These are phyloP conservation scores for Ceratocystis ficicola DNA, from an alignment of 2,329 filamentous ascomycete species.

Conservation along the genomic window DNA sequence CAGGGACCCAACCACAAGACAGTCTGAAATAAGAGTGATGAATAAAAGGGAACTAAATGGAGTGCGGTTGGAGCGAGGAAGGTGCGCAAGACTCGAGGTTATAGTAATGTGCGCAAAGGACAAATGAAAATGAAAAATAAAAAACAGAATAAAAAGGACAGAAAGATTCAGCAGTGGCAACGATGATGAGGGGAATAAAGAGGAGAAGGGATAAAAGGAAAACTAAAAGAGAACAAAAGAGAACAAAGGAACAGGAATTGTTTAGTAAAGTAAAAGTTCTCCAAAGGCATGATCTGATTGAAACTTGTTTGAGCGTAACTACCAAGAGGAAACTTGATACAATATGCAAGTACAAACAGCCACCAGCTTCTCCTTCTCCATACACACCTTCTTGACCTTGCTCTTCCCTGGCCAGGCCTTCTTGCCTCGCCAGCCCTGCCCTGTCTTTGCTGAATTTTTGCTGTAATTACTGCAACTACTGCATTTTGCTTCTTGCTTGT, in stretches of 20 bases:
- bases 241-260: neutral
- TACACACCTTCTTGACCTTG: neutral
- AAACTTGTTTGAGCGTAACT: constrained; percentile 11
- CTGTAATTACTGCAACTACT: neutral
- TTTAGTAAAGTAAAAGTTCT: neutral
- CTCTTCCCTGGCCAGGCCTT: neutral
- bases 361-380: neutral
- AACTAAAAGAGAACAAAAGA: neutral
- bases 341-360: neutral
- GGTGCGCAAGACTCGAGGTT: neutral
- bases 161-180: neutral
- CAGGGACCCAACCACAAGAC: neutral
- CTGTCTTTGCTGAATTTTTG: neutral
- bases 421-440: neutral
- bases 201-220: neutral
- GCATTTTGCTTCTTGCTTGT: neutral
- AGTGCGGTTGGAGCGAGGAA: neutral
- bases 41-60: neutral
- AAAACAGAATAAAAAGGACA: neutral
- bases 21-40: neutral
- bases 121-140: neutral
- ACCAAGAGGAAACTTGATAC: neutral
- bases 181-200: neutral
- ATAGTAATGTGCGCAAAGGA: neutral
- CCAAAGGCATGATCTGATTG: constrained; percentile 5